Base-by-base conservation (phyloP, 106 monocot species). In the Dendrobium huoshanense region DNA sequence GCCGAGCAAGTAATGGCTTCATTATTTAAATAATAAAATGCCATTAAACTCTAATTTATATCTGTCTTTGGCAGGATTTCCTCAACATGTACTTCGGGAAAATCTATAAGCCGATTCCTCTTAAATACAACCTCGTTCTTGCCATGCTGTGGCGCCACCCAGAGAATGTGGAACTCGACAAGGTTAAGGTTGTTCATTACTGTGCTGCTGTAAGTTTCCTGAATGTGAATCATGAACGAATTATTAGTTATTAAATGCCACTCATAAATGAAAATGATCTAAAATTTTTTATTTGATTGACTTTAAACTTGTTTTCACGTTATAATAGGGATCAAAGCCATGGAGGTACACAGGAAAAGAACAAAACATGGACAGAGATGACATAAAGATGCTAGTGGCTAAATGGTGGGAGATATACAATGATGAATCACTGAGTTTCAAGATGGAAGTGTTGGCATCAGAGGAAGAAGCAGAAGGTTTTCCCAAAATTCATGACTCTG, bases 91-190 rank as follows among this genome's bases (percentile, higher is more conserved):
- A 79, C 86, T 94, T 94, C 59, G 41, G 79, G 78, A 81, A 91
- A 20, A 78, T 72, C 6, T 94, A 91, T 89, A 85, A 83, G 86
- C 94, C 94, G 7, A 89, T 94, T 64, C 91, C 89, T 7, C 73
- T 81, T 13, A 40, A 77, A 3, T 94, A 94, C 86, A 94, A 91
- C 79, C 84, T 94, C 19, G 94, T 94, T 6, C 70, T 94, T 16
- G 94, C 94, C 51, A 91, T 91, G 91, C 87, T 94, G 2, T 94
- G 94, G 94, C 89, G 91, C 29, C 94, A 94, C 75, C 94, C 91
- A 0, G 91, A 88, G 47, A 89, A 86, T 15, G 87, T 89, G 3
- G 87, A 91, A 33, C 84, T 91, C 17, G 84, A 84, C 45, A 81
- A 88, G 75, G 89, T 91, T 72, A 94, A 94, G 78, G 94, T 94